Percentiles rank a stretch among this genome's conserved stretches.
These are phyloP conservation scores for Verticillium klebahnii DNA, from an alignment of 2,329 filamentous ascomycete species.

Conservation along the genomic window DNA sequence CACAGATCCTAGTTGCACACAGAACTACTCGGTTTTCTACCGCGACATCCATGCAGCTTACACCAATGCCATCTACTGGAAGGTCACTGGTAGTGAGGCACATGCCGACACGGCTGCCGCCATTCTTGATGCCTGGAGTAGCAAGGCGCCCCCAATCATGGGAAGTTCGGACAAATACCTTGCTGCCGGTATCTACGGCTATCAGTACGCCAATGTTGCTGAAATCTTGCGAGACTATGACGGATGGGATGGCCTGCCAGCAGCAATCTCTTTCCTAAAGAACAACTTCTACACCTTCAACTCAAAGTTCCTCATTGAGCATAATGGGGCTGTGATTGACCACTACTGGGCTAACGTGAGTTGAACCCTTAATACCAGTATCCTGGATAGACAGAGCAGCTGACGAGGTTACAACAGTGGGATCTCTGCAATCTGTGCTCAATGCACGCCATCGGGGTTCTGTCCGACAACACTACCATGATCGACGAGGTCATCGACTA, in stretches of 20 bases:
- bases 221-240: conserved; percentile 33
- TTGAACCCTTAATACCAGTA: not conserved
- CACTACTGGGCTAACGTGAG: conserved; percentile 32
- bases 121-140: conserved; percentile 33
- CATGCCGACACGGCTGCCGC: conserved; percentile 30
- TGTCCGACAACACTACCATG: conserved; percentile 35
- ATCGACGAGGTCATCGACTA: conserved; percentile 32
- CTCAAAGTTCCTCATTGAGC: conserved; percentile 27
- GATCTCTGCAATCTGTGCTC: conserved; percentile 38
- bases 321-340: conserved; percentile 26
- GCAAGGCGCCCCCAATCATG: conserved; percentile 24
- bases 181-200: conserved; percentile 37
- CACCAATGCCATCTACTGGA: conserved; percentile 33
- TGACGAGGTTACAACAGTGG: conserved; percentile 20
- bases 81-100: conserved; percentile 26
- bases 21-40: conserved; percentile 31
- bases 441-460: conserved; percentile 34
- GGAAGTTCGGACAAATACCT: conserved; percentile 32
- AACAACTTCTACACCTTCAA: conserved; percentile 34
- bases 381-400: not conserved
- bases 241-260: conserved; percentile 22
- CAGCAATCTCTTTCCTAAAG: conserved; percentile 24
- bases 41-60: conserved; percentile 35
- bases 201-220: conserved; percentile 40
- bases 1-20: conserved; percentile 12